These are phyloP conservation scores for Silene coronaria DNA, from an alignment of 179 eudicot species.

Conservation along the genomic window DNA sequence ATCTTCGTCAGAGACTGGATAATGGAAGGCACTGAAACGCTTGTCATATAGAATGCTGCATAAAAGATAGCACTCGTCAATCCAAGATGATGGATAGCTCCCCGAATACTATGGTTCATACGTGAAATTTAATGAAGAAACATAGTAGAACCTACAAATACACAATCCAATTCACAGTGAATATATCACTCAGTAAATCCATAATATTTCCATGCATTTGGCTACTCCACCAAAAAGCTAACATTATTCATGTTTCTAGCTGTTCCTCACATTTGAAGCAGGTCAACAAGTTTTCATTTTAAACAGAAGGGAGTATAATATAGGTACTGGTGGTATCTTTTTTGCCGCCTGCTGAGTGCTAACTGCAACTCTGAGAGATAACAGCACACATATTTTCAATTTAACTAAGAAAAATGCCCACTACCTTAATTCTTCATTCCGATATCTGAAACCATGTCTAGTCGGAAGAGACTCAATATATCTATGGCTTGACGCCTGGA, in stretches of 20 bases:
- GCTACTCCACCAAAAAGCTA: background rate
- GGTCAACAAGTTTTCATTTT: background rate
- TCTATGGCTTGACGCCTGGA: background rate
- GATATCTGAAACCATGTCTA: background rate
- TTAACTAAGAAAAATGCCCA: background rate
- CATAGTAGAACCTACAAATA: background rate
- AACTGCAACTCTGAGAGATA: slow-evolving; percentile 3
- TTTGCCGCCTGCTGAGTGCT: background rate
- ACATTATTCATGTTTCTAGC: background rate
- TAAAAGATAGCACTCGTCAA: background rate
- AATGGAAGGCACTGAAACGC: slow-evolving; percentile 89
- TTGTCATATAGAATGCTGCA: slow-evolving; percentile 94
- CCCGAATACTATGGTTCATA: background rate
- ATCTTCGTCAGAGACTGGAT: slow-evolving; percentile 91
- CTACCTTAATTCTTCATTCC: background rate
- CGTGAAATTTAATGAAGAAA: background rate
- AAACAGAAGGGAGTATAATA: background rate
- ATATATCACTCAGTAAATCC: background rate
- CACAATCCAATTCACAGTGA: background rate
- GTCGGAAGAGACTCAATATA: background rate
- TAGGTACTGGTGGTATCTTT: background rate
- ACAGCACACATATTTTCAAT: background rate
- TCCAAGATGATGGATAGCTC: background rate
- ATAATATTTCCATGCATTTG: background rate
- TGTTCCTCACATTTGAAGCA: background rate